Base-by-base conservation (phyloP, 371 early-diverging fungal genomes). In the Mucor plumbeus region DNA sequence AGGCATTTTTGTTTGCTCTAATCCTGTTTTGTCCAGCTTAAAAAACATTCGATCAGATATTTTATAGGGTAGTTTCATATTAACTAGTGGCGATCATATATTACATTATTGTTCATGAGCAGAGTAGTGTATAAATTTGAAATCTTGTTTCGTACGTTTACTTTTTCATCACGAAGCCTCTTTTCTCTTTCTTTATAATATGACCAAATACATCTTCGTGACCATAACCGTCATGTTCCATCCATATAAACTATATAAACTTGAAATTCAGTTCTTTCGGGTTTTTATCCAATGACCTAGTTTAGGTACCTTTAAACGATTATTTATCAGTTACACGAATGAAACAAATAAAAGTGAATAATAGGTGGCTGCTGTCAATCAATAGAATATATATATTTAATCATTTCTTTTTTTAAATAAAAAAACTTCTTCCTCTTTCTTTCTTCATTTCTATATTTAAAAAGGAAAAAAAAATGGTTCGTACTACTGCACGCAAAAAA, bases 401-500 rank as follows among this genome's bases (percentile, higher is more conserved):
- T 31, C 13, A 11, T 10, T 53, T 31, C 31, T 53, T 53, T 50
- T 53, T 19, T 19, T 47, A 47, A 19, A 10, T 47, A 47, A 47
- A 47, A 44, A 47, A 47, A 15, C 33, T 59, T 58, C 41, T 50
- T 56, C 47, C 54, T 61, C 50, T 62, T 64, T 58, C 19, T 63
- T 19, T 64, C 41, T 57, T 38, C 64, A 40, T 44, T 40, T 44
- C 38, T 17, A n/a, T 4, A 31, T 19, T 47, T 19, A 47, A 47
- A 47, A 47, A 9, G 13, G 14, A 14, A 53, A 31, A 53, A 53
- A 53, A 19, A 33, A 61, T 53, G 62, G 38, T 59, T 26, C 64
- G 62, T 35, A 61, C 60, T 26, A 48, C 70, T 36, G 31, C 56
- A 11, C 71, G 74, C 17, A 80, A 80, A 59, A 80, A 80, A 40